These are phyloP conservation scores for Wickerhamomyces tratensis DNA, from an alignment of 805 yeast genomes.

Conservation along the genomic window DNA sequence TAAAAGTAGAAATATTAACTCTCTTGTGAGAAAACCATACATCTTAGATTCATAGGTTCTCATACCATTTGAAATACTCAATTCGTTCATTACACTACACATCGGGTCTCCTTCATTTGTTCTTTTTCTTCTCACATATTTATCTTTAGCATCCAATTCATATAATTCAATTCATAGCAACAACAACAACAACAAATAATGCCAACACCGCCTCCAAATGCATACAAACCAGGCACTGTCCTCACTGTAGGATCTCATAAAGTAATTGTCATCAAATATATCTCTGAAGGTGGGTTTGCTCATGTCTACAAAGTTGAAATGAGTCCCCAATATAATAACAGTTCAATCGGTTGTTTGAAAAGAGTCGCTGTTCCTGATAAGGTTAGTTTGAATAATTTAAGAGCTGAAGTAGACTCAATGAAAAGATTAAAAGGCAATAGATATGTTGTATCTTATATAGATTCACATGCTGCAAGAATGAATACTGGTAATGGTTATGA, in stretches of 20 bases:
- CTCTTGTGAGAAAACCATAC: too few relatives aligned
- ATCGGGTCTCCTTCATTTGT: too few relatives aligned
- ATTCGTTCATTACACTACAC: too few relatives aligned
- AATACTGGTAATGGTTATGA: slow-evolving; percentile 47
- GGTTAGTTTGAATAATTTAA: slow-evolving; percentile 63
- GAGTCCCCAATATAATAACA: slow-evolving; percentile 46
- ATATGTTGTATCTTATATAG: slow-evolving; percentile 83
- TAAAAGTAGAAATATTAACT: too few relatives aligned
- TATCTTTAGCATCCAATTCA: too few relatives aligned
- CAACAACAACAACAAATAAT: slow-evolving; percentile 3
- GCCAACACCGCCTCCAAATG: slow-evolving; percentile 45
- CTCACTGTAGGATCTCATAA: slow-evolving; percentile 80
- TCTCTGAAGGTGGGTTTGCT: slow-evolving; percentile 93
- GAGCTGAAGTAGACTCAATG: slow-evolving; percentile 98
- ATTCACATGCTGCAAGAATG: slow-evolving; percentile 86
- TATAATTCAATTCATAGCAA: too few relatives aligned
- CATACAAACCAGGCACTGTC: slow-evolving; percentile 67
- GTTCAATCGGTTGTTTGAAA: slow-evolving; percentile 69
- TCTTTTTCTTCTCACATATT: too few relatives aligned
- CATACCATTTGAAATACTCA: too few relatives aligned
- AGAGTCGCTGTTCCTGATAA: slow-evolving; percentile 95
- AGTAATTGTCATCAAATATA: slow-evolving; percentile 56
- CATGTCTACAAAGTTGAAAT: slow-evolving; percentile 80
- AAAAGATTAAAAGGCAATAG: slow-evolving; percentile 70
- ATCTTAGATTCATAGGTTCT: too few relatives aligned